Evolutionary conservation across 345 rosid species (phyloP).

Genomic region (Hirschfeldia incana): DNA sequence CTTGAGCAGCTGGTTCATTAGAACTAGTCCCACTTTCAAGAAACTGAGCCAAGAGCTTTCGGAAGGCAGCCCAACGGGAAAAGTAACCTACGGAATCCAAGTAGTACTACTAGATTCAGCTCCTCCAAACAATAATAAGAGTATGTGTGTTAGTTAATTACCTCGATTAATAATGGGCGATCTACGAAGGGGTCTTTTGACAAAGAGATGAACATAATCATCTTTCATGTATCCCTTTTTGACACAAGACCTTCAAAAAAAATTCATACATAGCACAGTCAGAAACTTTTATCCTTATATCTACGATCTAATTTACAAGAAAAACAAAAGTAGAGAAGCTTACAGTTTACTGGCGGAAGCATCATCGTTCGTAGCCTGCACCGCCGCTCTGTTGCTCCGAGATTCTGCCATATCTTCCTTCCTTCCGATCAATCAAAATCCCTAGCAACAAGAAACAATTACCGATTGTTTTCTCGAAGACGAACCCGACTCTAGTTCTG

Average conservation of each 20-base stretch:
- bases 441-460: background rate
- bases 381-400: slow-evolving; percentile 76
- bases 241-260: slow-evolving; percentile 78
- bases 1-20: slow-evolving; percentile 23
- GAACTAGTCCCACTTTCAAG: slow-evolving; percentile 49
- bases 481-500: too few relatives aligned
- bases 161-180: slow-evolving; percentile 96
- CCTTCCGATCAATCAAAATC: background rate
- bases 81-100: slow-evolving; percentile 59
- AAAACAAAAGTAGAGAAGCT: background rate
- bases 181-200: slow-evolving; percentile 81
- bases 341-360: slow-evolving; percentile 94
- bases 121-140: background rate
- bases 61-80: slow-evolving; percentile 94
- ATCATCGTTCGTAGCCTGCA: slow-evolving; percentile 96
- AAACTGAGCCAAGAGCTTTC: slow-evolving; percentile 81
- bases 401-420: slow-evolving; percentile 52
- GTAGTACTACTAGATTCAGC: background rate
- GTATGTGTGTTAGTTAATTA: slow-evolving; percentile 19
- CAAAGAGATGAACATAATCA: slow-evolving; percentile 82
- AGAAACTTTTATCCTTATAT: background rate
- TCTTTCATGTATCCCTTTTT: slow-evolving; percentile 87
- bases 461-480: background rate
- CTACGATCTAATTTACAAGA: background rate
- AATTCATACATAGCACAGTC: slow-evolving; percentile 11